These are phyloP conservation scores for Aureobasidium namibiae DNA, from an alignment of 2,329 filamentous ascomycete genomes.

Conservation along the genomic window DNA sequence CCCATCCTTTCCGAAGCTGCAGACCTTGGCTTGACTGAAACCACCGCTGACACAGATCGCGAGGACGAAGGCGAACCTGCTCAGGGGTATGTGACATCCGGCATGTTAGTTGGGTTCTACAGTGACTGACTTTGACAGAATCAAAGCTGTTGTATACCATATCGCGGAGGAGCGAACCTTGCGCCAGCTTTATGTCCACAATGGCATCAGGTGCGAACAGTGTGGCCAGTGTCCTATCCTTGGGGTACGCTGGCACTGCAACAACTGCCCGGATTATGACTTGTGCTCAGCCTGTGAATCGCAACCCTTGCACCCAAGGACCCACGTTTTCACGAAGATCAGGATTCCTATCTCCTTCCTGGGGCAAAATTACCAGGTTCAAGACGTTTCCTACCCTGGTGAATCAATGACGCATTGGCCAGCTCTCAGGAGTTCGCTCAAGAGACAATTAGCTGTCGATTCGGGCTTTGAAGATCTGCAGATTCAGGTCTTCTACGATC, in stretches of 20 bases:
- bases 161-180: constrained; percentile 90
- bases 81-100: constrained; percentile 17
- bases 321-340: constrained; percentile 95
- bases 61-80: constrained; percentile 19
- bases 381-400: constrained; percentile 80
- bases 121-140: not conserved
- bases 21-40: constrained; percentile 19
- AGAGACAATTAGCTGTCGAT: constrained; percentile 48
- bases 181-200: constrained; percentile 81
- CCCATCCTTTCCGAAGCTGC: not conserved
- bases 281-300: constrained; percentile 88
- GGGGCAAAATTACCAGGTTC: constrained; percentile 65
- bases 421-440: constrained; percentile 58
- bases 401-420: constrained; percentile 65
- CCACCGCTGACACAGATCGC: constrained; percentile 19
- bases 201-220: constrained; percentile 84
- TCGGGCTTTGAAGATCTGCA: constrained; percentile 65
- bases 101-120: not conserved
- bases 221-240: constrained; percentile 84
- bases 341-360: constrained; percentile 81
- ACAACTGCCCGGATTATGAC: constrained; percentile 93
- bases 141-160: constrained; percentile 61
- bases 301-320: constrained; percentile 70
- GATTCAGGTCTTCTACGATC: constrained; percentile 89
- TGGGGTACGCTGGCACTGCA: constrained; percentile 86